Percentiles rank a stretch among this genome's conserved stretches.
These are phyloP conservation scores for Pinus taeda DNA, from an alignment of 75 land plant genomes.

Conservation along the genomic window DNA sequence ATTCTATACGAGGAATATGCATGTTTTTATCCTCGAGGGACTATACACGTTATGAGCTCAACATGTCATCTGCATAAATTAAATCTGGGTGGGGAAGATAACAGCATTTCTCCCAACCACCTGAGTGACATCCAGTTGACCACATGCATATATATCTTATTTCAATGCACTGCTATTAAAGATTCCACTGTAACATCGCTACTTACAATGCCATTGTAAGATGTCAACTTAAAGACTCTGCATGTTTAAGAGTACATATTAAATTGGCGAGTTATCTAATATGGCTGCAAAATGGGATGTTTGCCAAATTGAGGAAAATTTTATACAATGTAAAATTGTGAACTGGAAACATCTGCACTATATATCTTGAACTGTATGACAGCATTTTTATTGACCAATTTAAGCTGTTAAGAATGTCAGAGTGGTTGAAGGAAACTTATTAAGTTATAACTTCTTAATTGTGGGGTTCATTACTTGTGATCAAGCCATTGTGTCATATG, in stretches of 20 bases:
- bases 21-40: too few species aligned
- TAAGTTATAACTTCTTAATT: neutral
- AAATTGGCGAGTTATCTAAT: neutral
- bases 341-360: neutral
- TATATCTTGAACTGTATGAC: neutral
- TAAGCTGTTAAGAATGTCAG: neutral
- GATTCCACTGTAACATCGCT: too few species aligned
- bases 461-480: too few species aligned
- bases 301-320: neutral
- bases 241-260: too few species aligned
- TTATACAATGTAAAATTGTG: neutral
- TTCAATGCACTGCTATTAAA: neutral
- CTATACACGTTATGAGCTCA: too few species aligned
- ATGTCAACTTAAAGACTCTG: too few species aligned
- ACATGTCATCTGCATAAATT: too few species aligned
- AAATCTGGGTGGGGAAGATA: too few species aligned
- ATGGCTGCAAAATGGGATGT: neutral
- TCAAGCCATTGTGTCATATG: too few species aligned
- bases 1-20: too few species aligned
- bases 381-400: neutral
- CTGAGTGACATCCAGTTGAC: too few species aligned
- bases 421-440: neutral
- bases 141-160: neutral
- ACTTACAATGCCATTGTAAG: neutral
- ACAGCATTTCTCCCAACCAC: too few species aligned